phyloP scores from a whole-genome alignment of 805 yeast genomes.

The Starmerella potacharoeniae region DNA sequence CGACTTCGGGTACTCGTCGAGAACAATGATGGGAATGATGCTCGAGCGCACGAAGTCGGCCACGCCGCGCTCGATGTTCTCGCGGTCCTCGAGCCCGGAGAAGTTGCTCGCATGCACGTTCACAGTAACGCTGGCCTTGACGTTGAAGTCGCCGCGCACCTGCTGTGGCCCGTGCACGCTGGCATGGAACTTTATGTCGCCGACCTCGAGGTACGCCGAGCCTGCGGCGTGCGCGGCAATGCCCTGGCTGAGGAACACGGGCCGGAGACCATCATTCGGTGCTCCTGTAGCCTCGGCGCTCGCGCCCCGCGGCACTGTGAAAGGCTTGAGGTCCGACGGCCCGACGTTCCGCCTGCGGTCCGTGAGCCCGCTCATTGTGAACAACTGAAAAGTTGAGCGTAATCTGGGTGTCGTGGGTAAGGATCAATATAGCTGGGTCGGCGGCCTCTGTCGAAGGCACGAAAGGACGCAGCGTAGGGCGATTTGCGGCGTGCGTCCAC shows the following conservation, averaged over 20 bases:
- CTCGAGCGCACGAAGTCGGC: slow-evolving; percentile 42
- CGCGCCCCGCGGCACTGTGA: slow-evolving; percentile 31
- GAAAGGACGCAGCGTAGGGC: no score
- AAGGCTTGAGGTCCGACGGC: slow-evolving; percentile 53
- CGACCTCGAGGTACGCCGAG: slow-evolving; percentile 65
- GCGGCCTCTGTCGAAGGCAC: no score
- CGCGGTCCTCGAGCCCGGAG: slow-evolving; percentile 31
- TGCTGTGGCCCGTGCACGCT: slow-evolving; percentile 88
- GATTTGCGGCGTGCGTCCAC: no score
- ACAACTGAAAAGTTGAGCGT: not conserved
- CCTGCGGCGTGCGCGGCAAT: slow-evolving; percentile 66
- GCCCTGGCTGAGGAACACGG: slow-evolving; percentile 51
- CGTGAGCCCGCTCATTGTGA: slow-evolving; percentile 24
- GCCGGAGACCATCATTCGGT: slow-evolving; percentile 26
- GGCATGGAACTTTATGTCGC: slow-evolving; percentile 47
- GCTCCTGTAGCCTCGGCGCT: not conserved
- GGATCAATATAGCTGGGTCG: not conserved
- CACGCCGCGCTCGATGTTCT: slow-evolving; percentile 35
- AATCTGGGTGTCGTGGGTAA: not conserved
- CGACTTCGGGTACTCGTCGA: slow-evolving; percentile 79
- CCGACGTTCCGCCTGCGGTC: slow-evolving; percentile 86
- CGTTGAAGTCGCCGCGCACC: slow-evolving; percentile 57
- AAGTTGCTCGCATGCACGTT: slow-evolving; percentile 45
- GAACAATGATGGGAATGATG: slow-evolving; percentile 41
- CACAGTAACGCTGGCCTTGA: slow-evolving; percentile 55